Conservation (phyloP, 208 protist genomes). For the Phytomonas francai region DNA sequence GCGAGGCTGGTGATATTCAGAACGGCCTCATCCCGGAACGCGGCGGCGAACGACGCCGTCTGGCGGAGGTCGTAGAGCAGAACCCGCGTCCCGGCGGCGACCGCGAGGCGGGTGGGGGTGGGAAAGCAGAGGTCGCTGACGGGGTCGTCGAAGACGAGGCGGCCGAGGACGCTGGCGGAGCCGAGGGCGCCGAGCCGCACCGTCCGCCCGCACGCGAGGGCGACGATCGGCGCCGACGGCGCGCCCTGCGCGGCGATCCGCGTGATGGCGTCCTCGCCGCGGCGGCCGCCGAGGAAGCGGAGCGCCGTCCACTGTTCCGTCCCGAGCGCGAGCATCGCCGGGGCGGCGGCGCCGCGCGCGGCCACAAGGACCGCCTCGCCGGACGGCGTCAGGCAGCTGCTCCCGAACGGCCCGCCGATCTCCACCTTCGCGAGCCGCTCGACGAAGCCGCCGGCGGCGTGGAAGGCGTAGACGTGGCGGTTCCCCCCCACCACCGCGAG, state of each 20-base stretch:
- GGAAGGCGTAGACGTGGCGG: constrained; percentile 74
- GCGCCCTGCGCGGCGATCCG: constrained; percentile 32
- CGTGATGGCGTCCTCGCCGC: constrained; percentile 52
- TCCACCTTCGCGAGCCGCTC: constrained; percentile 71
- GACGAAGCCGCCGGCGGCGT: constrained; percentile 72
- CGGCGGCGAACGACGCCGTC: constrained; percentile 41
- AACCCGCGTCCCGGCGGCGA: constrained; percentile 57
- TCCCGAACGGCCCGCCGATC: constrained; percentile 30
- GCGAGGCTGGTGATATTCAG: constrained; percentile 60
- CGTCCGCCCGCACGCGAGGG: constrained; percentile 41
- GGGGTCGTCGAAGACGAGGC: constrained; percentile 34
- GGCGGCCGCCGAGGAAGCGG: constrained; percentile 59
- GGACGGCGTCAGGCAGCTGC: constrained; percentile 43
- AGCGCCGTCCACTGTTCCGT: constrained; percentile 59
- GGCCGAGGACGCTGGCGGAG: constrained; percentile 51
- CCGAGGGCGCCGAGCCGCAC: constrained; percentile 58
- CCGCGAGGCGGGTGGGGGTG: constrained; percentile 39
- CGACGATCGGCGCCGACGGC: constrained; percentile 17
- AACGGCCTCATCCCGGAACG: constrained; percentile 49
- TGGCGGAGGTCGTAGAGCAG: constrained; percentile 77
- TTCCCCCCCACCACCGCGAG: constrained; percentile 68
- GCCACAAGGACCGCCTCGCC: constrained; percentile 71
- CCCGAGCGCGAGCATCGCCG: constrained; percentile 43
- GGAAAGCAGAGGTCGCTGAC: constrained; percentile 52
- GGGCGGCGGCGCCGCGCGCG: constrained; percentile 46